Evolutionary conservation across 768 basidiomycete species (phyloP), one percentile per base, ranked within the genome.

Genomic region (Termitomyces sp.): DNA sequence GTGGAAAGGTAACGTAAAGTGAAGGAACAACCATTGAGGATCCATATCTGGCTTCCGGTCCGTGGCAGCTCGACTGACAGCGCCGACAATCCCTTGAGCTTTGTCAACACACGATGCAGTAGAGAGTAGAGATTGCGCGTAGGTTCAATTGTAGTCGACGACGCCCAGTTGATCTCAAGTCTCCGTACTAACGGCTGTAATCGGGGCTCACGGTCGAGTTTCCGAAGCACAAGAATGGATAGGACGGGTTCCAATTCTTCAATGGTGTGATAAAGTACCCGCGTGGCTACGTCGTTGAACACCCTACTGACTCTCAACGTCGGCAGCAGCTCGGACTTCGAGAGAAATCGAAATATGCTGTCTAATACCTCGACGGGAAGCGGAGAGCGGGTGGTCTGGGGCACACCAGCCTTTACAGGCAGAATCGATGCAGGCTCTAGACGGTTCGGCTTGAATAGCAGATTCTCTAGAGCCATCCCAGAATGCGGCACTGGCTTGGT

Each of bases 61-160:
- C 68, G 73, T 16, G 64, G 82, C 65, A 86, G 73, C 54, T 87
- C 85, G 61, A 88, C 74, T 40, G 68, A 68, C 39, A 87, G 78
- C 32, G 72, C 63, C 34, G 66, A 60, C 26, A 87, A 77, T 46
- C 62, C 59, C 30, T 64, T 58, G 46, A 82, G 75, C 5, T 70
- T 69, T 8, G 58, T 67, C 33, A 87, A 76, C 5, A 75, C 71
- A 46, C 71, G 69, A 27, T 75, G 72, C n/a, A 87, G 69, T 36
- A 86, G 79, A 27, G 62, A 68, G 62, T 85, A 81, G 58, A 82
- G 71, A 63, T 82, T 82, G 22, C 65, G 67, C 0, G 80, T 80
- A n/a, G 80, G 76, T 40, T 58, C 68, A 7, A 59, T 51, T 33
- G 44, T 30, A 4, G 45, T 20, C 44, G 55, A 24, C 12, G 47